Conservation (phyloP, 495 filamentous ascomycete genomes). For the Cercophora samala region DNA sequence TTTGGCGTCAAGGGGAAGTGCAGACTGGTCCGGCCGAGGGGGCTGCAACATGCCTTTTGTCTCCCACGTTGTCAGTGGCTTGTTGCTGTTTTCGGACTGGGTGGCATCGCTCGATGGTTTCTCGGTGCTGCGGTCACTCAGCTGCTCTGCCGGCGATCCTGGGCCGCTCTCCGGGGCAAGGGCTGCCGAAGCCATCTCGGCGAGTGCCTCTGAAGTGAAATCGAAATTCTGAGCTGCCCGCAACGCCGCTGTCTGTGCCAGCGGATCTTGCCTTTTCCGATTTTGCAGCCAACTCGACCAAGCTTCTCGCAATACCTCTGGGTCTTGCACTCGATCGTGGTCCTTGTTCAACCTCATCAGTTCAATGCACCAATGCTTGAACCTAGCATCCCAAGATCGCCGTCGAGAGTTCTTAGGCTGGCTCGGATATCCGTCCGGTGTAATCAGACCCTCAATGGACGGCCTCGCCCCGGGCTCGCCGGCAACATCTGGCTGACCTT, state of each 20-base stretch:
- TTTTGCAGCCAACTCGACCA: conserved; percentile 27
- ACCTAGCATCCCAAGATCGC: conserved; percentile 18
- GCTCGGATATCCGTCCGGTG: conserved; percentile 12
- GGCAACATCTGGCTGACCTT: background rate
- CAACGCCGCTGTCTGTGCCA: background rate
- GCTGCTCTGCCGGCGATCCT: background rate
- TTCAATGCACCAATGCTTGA: conserved; percentile 20
- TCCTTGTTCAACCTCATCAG: conserved; percentile 23
- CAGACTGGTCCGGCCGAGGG: background rate
- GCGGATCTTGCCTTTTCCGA: background rate
- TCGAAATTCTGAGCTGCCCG: conserved; percentile 1
- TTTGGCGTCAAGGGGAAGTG: background rate
- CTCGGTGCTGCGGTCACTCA: background rate
- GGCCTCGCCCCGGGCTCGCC: background rate
- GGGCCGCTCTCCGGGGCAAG: background rate
- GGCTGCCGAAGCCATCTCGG: conserved; percentile 8
- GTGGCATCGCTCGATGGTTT: background rate
- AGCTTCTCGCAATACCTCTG: conserved; percentile 17
- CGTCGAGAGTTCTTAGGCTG: background rate
- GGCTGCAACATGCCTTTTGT: background rate
- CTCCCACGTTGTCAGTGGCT: background rate
- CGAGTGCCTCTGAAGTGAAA: conserved; percentile 7
- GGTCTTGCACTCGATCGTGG: conserved; percentile 14
- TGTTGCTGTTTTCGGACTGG: background rate
- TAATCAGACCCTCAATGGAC: background rate